A percentile compares a stretch with the other conserved stretches of the same genome.
Conservation (phyloP, 139 green algal species). For the Choricystis sp. region DNA sequence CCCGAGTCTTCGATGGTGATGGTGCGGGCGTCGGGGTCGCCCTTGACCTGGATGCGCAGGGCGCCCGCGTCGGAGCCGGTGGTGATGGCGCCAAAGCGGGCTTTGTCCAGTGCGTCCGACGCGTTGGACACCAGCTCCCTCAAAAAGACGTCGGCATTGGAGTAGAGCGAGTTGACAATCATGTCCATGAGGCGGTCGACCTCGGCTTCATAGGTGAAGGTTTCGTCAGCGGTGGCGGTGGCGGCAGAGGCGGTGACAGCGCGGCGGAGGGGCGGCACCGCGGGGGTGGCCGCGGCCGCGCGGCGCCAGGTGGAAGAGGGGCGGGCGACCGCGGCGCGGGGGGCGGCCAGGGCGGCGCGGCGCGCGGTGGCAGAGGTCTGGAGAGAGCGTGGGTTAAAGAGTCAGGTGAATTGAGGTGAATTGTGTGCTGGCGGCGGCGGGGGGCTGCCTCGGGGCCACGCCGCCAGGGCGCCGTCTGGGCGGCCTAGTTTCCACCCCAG, state of each 20-base stretch:
- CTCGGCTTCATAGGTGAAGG: constrained; percentile 33
- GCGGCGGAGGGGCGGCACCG: background rate
- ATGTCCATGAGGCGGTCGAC: constrained; percentile 96
- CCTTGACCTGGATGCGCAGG: constrained; percentile 79
- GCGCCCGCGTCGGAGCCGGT: constrained; percentile 21
- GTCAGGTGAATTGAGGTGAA: too few species aligned
- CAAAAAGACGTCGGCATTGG: constrained; percentile 81
- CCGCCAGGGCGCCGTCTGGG: too few species aligned
- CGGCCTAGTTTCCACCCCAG: too few species aligned
- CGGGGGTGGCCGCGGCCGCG: background rate
- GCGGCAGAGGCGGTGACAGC: constrained; percentile 1
- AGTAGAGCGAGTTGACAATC: constrained; percentile 99
- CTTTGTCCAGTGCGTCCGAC: constrained; percentile 92
- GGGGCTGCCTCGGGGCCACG: too few species aligned
- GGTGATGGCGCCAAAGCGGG: constrained; percentile 45
- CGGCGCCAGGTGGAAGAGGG: background rate
- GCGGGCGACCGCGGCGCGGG: background rate
- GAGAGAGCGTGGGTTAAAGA: too few species aligned
- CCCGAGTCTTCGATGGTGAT: constrained; percentile 90
- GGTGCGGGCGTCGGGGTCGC: constrained; percentile 61
- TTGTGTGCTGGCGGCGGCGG: too few species aligned
- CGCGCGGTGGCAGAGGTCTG: too few species aligned
- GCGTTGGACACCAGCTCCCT: constrained; percentile 87
- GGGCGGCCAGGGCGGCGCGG: too few species aligned
- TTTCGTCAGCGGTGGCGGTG: constrained; percentile 14